Evolutionary conservation across 177 flowering plant genomes (phyloP), one percentile per base, ranked within the genome.

Genomic region (Vitis hybrid): DNA sequence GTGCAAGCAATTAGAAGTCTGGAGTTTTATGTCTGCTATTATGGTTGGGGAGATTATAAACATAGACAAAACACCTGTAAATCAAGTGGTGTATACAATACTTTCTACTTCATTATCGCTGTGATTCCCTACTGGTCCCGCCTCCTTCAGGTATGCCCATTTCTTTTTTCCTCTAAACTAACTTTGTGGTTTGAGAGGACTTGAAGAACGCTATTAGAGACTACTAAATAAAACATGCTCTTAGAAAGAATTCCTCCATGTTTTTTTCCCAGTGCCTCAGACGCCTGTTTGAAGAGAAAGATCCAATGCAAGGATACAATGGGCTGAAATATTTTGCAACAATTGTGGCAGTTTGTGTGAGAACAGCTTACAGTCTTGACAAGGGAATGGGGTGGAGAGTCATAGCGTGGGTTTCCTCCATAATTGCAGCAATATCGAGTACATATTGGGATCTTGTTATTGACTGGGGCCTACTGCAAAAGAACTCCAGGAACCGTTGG

Each of bases 121-220:
- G 71, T 79, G 2, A 62, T 79, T 11, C 82, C 80, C 1, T 76
- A 49, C 66, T 76, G 73, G 80, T 2, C 55, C 10, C 75, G 80
- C 15, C 51, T 76, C 61, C 65, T 74, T 15, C 82, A 76, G 79
- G 45, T 39, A 39, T 5, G 45, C 45, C 45, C 1, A 39, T 39
- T 39, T 39, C 45, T 39, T 39, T 29, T 3, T 58, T 50, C 57
- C 55, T 53, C 64, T 13, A 1, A 39, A 39, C 8, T 5, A 33
- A 33, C 45, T 39, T 39, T 39, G 45, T 39, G 45, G 5, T 39
- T 39, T 39, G 45, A 39, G 45, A 39, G 45, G 9, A 39, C 45
- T 39, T 7, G 45, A 7, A 39, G 5, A 4, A 4, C 45, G 45
- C 7, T 39, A 39, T 39, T 39, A 4, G 45, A 39, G 45, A 39